Conservation (phyloP, 2,329 filamentous ascomycete species). For the Cephalotrichum gorgonifer region DNA sequence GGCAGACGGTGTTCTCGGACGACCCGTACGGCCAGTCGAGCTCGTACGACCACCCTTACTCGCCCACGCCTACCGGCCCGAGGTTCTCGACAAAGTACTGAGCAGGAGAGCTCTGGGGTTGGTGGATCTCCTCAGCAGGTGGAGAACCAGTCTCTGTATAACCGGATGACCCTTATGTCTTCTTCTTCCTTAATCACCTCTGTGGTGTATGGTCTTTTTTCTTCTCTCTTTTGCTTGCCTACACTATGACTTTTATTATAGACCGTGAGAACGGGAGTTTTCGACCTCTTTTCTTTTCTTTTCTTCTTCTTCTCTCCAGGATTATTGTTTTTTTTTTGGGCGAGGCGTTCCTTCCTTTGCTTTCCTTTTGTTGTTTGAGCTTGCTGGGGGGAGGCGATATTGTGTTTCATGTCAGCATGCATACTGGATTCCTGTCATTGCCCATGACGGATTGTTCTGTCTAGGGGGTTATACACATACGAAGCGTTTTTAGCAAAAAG, state of each 20-base stretch:
- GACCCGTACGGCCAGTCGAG: conserved; percentile 51
- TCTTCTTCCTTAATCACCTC: background rate
- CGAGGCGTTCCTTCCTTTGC: conserved; percentile 7
- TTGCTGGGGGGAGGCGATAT: background rate
- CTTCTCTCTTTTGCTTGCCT: background rate
- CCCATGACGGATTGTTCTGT: background rate
- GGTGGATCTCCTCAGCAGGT: background rate
- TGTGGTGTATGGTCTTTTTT: background rate
- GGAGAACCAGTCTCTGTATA: background rate
- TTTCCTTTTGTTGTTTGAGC: conserved; percentile 5
- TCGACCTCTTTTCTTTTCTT: background rate
- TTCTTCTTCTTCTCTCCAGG: too few species aligned
- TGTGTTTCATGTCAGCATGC: background rate
- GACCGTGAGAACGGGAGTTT: background rate
- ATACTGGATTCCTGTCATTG: background rate
- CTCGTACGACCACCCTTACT: conserved; percentile 41
- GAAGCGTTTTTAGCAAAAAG: background rate
- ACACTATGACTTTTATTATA: background rate
- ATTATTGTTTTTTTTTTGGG: background rate
- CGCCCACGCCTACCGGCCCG: conserved; percentile 24
- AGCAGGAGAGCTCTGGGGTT: conserved; percentile 3
- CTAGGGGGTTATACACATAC: background rate
- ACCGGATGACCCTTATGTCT: background rate
- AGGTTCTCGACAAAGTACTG: conserved; percentile 38
- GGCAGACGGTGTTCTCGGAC: conserved; percentile 61